These are phyloP conservation scores for Colletotrichum truncatum DNA, from an alignment of 2,329 filamentous ascomycete species.

Conservation along the genomic window DNA sequence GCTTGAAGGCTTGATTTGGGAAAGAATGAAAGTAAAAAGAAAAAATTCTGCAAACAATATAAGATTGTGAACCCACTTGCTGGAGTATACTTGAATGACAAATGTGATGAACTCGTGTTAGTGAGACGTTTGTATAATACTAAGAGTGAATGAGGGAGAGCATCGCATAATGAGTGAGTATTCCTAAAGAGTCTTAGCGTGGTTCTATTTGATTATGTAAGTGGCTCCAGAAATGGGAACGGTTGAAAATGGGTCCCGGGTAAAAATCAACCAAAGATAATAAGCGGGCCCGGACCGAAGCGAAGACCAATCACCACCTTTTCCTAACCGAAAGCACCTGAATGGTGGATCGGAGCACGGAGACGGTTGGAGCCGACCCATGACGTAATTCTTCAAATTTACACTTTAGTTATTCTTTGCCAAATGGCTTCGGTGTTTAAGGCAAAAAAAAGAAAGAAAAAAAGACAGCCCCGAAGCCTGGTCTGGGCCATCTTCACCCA, in stretches of 20 bases:
- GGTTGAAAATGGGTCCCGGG: not conserved
- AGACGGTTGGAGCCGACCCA: not conserved
- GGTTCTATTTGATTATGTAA: not conserved
- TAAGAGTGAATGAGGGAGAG: not conserved
- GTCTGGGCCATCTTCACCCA: not conserved
- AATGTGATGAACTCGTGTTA: too few relatives aligned
- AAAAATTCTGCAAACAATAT: accelerated
- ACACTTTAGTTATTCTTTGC: not conserved
- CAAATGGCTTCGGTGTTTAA: too few relatives aligned
- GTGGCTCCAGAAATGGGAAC: accelerated
- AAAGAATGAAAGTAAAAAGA: too few relatives aligned
- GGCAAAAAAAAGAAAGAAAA: not conserved
- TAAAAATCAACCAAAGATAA: not conserved
- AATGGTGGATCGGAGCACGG: not conserved
- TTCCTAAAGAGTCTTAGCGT: not conserved
- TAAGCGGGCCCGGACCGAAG: conserved; percentile 5
- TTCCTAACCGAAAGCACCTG: too few relatives aligned
- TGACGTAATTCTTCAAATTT: conserved; percentile 1
- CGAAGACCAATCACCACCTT: not conserved
- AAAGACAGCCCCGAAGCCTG: not conserved
- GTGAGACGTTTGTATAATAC: too few relatives aligned
- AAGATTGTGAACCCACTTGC: not conserved
- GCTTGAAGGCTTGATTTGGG: not conserved
- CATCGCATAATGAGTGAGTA: not conserved
- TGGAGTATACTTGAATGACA: not conserved